Base-by-base conservation (phyloP, 73 alveolate genomes). In the Paramecium sonneborni region DNA sequence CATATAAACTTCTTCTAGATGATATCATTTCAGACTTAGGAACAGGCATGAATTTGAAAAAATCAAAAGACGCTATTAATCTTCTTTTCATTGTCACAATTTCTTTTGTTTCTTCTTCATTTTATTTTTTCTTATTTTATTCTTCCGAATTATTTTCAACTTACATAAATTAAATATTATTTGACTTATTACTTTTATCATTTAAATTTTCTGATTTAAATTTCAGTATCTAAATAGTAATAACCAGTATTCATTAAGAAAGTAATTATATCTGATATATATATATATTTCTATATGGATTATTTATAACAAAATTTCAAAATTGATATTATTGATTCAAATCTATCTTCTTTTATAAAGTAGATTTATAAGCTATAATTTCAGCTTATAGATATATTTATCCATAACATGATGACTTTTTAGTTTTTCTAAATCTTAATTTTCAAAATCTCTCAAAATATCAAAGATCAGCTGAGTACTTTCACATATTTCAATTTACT, bases 21-120 rank as follows among this genome's bases (percentile, higher is more conserved):
- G 94, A 88, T 11, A 88, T 85, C 48, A 26, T 38, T 44, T 68
- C 90, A 15, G 94, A 70, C 43, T 88, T 88, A 5, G 94, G 94
- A 18, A 88, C 94, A 88, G 94, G 94, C 70, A 88, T 57, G 70
- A 88, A 88, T 39, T 76, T 38, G 39, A 88, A 88, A 39, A 88
- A 39, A 72, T 88, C 94, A 20, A 88, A 43, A 39, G 94, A 72
- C 8, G 62, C 85, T 23, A 86, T 34, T 3, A 30, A 32, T 37
- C 24, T 72, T 1, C 44, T n/a, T 72, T 72, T 72, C 0, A 72
- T 15, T 10, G 37, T 35, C n/a, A 38, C 68, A 18, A 52, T 30
- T 52, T 23, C 86, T 72, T 72, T 72, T 8, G 86, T 2, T 21
- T 72, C 44, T 1, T 35, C 84, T 24, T 62, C 39, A 3, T 62